Evolutionary conservation across 345 rosid genomes (phyloP), one percentile per base, ranked within the genome.

Genomic region (Camelina neglecta): DNA sequence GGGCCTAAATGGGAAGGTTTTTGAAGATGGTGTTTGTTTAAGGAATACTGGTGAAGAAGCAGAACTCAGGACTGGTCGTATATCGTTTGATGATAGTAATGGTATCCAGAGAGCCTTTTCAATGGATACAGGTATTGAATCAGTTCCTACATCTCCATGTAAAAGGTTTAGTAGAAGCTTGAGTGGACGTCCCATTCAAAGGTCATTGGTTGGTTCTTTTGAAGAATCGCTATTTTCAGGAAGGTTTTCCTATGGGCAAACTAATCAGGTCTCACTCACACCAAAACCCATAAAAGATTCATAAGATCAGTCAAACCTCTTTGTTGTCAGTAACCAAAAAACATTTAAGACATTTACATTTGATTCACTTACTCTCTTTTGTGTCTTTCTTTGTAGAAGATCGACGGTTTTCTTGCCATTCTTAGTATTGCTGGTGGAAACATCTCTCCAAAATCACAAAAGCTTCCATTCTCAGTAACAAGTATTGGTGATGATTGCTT

Each of bases 201-300:
- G 96, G 81, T 86, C 98, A 63, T 81, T 93, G 85, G 87, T 93
- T 72, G 98, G 98, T 86, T 93, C 98, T 21, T 93, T 93, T 72
- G 98, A 93, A 83, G 98, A 93, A 76, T 93, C 98, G 11, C 72
- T 93, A 50, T 77, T 93, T 60, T 90, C 98, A 62, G 98, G 98
- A 59, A 83, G 96, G 72, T 82, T 86, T 36, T 78, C 84, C 29
- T 82, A 81, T 61, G 92, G 91, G 59, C 84, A 83, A 76, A 67
- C 74, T 29, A 76, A 83, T 77, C 92, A 87, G 95, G 96, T 72
- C 60, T 72, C 15, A 12, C 29, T 24, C 15, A 1, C 42, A n/a
- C 57, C 11, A 26, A 15, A 63, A 62, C 50, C 21, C 13, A 23
- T 42, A 7, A 42, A 23, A 29, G 1, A 41, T 10, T 44, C 64